Evolutionary conservation across 805 yeast species (phyloP).

Genomic region (Blastobotrys americana): DNA sequence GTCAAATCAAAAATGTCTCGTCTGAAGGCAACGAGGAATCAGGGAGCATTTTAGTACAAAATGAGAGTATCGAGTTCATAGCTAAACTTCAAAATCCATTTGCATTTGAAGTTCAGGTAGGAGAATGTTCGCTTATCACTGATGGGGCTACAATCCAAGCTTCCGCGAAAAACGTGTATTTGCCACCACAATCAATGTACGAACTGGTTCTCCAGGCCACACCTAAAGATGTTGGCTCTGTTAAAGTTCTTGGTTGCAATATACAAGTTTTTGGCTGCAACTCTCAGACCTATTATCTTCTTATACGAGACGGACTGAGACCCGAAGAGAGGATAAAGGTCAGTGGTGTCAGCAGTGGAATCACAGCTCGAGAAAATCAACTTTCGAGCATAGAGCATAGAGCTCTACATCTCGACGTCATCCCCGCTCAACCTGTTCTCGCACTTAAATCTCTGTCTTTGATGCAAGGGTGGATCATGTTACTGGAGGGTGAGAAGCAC

Average conservation of each 20-base stretch:
- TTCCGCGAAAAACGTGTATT: conserved; percentile 18
- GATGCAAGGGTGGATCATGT: conserved; percentile 61
- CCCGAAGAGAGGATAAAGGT: conserved; percentile 27
- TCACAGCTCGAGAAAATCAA: background rate
- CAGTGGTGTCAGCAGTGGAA: conserved; percentile 16
- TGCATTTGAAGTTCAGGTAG: conserved; percentile 60
- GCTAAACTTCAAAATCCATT: conserved; percentile 71
- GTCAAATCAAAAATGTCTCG: too few relatives aligned
- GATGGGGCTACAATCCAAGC: conserved; percentile 20
- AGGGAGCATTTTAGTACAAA: conserved; percentile 42
- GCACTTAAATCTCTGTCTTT: conserved; percentile 45
- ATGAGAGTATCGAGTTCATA: conserved; percentile 53
- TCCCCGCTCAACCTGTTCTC: conserved; percentile 55
- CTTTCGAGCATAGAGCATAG: conserved; percentile 6
- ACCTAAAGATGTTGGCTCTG: conserved; percentile 41
- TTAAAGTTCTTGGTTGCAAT: conserved; percentile 45
- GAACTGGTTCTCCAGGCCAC: conserved; percentile 20
- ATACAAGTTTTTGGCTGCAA: conserved; percentile 47
- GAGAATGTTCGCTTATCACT: conserved; percentile 26
- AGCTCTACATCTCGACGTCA: conserved; percentile 31
- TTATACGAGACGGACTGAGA: conserved; percentile 2
- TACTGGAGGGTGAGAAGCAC: conserved; percentile 68
- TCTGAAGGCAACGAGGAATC: conserved; percentile 15
- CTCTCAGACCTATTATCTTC: conserved; percentile 33
- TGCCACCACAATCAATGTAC: conserved; percentile 24